phyloP scores from a whole-genome alignment of 345 rosid species.

The Camelina hispida region DNA sequence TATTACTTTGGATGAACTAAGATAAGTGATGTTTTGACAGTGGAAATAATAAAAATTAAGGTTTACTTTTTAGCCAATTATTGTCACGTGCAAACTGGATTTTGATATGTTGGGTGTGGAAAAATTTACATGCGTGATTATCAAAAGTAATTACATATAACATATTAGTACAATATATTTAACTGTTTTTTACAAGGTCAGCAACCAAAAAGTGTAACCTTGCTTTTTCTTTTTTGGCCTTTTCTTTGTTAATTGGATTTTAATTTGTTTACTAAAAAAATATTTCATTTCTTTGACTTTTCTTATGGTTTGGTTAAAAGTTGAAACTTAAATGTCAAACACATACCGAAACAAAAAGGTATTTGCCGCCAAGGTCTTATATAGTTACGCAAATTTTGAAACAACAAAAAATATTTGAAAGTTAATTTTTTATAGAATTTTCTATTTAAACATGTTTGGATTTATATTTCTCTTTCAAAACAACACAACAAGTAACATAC shows the following conservation, averaged over 20 bases:
- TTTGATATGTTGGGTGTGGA: constrained; percentile 14
- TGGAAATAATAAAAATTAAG: constrained; percentile 2
- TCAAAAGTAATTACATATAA: constrained; percentile 7
- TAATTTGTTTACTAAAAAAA: not conserved
- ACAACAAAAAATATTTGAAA: too few species aligned
- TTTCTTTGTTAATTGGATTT: not conserved
- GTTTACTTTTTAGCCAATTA: constrained; percentile 33
- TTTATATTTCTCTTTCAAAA: too few species aligned
- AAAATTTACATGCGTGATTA: constrained; percentile 40
- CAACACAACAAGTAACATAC: too few species aligned
- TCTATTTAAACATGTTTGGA: too few species aligned
- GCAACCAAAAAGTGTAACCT: constrained; percentile 9
- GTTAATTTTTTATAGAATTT: too few species aligned
- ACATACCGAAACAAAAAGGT: not conserved
- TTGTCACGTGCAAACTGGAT: constrained; percentile 34
- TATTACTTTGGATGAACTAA: not conserved
- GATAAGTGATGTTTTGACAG: constrained; percentile 1
- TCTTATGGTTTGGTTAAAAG: not conserved
- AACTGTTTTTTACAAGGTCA: not conserved
- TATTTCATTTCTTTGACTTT: not conserved
- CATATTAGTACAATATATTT: too few species aligned
- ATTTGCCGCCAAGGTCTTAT: not conserved
- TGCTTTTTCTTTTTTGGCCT: not conserved
- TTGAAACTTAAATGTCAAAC: not conserved
- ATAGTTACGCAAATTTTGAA: not conserved